Conservation (phyloP, 768 basidiomycete genomes). For the Omphalotus guepiniiformis region DNA sequence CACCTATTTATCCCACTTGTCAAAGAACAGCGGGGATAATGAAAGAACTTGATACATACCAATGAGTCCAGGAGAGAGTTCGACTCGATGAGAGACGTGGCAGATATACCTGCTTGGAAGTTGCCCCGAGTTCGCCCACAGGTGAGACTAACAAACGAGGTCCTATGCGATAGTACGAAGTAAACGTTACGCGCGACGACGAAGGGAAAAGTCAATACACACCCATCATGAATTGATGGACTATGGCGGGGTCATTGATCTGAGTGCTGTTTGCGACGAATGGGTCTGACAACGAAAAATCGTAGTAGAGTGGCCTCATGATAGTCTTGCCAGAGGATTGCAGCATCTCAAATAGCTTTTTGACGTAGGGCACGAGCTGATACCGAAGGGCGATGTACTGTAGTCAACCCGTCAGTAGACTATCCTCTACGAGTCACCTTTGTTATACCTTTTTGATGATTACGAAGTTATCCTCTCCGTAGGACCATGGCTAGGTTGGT, state of each 20-base stretch:
- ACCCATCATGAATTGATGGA: conserved; percentile 35
- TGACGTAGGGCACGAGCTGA: conserved; percentile 29
- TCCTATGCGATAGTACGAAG: conserved; percentile 14
- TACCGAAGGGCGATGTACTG: conserved; percentile 35
- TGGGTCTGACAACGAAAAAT: conserved; percentile 27
- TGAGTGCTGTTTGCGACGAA: conserved; percentile 23
- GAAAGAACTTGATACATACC: conserved; percentile 16
- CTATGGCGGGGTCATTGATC: conserved; percentile 23
- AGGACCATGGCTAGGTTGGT: conserved; percentile 29
- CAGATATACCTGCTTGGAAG: conserved; percentile 24
- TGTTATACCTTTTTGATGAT: conserved; percentile 28
- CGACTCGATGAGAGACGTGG: conserved; percentile 1
- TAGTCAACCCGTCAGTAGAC: background rate
- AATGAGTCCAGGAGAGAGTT: conserved; percentile 8
- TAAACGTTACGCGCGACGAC: background rate
- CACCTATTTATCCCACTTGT: conserved; percentile 20
- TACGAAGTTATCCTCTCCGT: conserved; percentile 30
- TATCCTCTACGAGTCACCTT: background rate
- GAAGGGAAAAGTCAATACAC: background rate
- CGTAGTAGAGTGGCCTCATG: conserved; percentile 29
- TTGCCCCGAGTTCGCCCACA: conserved; percentile 25
- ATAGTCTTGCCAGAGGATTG: conserved; percentile 27
- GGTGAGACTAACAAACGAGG: conserved; percentile 28
- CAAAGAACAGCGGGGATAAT: background rate
- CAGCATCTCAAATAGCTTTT: conserved; percentile 26